A percentile compares a stretch with the other conserved stretches of the same genome.
phyloP scores from a whole-genome alignment of 768 basidiomycete species.

The Naematelia aurantialba region DNA sequence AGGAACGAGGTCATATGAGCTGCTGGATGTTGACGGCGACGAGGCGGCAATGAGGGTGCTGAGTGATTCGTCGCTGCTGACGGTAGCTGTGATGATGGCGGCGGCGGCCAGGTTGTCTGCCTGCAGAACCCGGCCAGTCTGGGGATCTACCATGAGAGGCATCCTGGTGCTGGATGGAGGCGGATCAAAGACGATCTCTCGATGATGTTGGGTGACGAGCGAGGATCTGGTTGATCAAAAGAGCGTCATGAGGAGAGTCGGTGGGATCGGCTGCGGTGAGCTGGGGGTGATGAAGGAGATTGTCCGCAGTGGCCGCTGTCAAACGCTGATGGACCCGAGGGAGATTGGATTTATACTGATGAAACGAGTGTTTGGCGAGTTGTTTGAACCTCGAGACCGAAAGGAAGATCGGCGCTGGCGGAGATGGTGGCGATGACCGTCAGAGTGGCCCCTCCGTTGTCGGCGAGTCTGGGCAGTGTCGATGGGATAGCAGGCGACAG shows the following conservation, averaged over 20 bases:
- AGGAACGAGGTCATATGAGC: neutral
- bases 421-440: no score
- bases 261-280: no score
- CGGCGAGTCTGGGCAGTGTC: no score
- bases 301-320: no score
- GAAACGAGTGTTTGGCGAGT: no score
- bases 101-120: conserved; percentile 7
- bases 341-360: no score
- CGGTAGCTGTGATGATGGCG: neutral
- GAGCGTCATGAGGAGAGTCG: neutral
- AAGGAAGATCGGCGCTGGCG: no score
- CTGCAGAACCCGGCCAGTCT: neutral
- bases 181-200: neutral
- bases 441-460: no score
- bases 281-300: no score
- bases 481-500: no score
- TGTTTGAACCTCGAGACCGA: no score
- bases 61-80: neutral
- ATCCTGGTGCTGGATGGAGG: conserved; percentile 8
- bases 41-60: neutral
- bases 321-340: no score
- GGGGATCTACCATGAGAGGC: conserved; percentile 33
- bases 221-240: neutral
- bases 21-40: neutral
- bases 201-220: neutral